These are phyloP conservation scores for Phaeosphaeria sp. DNA, from an alignment of 2,329 filamentous ascomycete species.

Conservation along the genomic window DNA sequence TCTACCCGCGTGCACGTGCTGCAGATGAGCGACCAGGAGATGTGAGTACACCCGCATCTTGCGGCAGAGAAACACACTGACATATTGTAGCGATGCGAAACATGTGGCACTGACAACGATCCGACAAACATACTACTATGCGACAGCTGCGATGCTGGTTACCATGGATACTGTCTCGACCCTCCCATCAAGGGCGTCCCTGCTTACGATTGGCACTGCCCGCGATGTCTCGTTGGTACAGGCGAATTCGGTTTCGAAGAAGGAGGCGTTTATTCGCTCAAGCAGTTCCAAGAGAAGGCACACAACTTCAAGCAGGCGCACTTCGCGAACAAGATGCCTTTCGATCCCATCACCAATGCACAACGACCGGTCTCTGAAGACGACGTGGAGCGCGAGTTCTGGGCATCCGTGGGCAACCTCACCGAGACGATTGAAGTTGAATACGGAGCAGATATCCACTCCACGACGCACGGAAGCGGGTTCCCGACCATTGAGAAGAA, in stretches of 20 bases:
- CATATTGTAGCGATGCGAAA: constrained; percentile 74
- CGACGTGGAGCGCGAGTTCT: constrained; percentile 95
- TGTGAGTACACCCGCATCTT: constrained; percentile 45
- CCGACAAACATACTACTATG: constrained; percentile 75
- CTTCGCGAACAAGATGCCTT: constrained; percentile 88
- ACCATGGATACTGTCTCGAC: constrained; percentile 87
- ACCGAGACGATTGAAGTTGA: constrained; percentile 98
- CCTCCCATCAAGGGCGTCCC: constrained; percentile 80
- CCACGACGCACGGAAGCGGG: constrained; percentile 94
- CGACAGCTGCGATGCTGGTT: constrained; percentile 90
- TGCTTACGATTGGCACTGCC: constrained; percentile 93
- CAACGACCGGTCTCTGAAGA: constrained; percentile 87
- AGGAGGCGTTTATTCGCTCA: constrained; percentile 91
- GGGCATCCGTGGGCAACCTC: constrained; percentile 90
- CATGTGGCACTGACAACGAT: constrained; percentile 82
- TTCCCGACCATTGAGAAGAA: constrained; percentile 95
- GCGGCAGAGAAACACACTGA: constrained; percentile 33
- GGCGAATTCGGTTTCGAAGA: constrained; percentile 98
- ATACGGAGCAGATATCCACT: constrained; percentile 97
- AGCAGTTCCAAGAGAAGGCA: constrained; percentile 95
- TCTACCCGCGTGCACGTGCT: constrained; percentile 61
- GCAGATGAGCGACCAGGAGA: constrained; percentile 63
- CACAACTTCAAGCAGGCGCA: constrained; percentile 94
- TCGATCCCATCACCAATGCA: constrained; percentile 82
- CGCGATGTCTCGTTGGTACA: constrained; percentile 91